Conservation (phyloP, 768 basidiomycete species). For the Phanerochaete carnosa region DNA sequence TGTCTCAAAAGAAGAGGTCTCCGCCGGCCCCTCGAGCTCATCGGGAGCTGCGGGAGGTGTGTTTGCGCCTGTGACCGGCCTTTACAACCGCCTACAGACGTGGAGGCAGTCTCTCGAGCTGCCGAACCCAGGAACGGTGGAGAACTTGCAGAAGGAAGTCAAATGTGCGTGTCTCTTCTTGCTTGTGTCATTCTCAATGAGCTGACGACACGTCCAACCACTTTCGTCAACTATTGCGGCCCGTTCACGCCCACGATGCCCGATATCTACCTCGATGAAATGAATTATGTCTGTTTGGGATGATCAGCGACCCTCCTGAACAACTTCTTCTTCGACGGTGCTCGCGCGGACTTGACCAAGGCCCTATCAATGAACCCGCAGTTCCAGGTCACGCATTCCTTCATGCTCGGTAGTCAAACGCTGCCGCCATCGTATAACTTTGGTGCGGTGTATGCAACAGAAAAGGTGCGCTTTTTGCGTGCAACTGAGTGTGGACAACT, state of each 20-base stretch:
- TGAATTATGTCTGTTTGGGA: not conserved
- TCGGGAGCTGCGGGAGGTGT: not conserved
- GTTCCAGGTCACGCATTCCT: constrained; percentile 98
- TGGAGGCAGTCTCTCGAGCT: constrained; percentile 83
- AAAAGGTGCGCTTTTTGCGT: constrained; percentile 47
- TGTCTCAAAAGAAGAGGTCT: constrained; percentile 5
- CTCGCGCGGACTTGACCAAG: constrained; percentile 93
- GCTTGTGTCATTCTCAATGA: not conserved
- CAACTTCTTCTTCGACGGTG: constrained; percentile 97
- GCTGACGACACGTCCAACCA: not conserved
- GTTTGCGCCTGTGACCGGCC: constrained; percentile 55
- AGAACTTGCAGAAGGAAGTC: constrained; percentile 91
- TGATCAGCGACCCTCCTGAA: constrained; percentile 79
- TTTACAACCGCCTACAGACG: constrained; percentile 69
- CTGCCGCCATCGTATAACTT: constrained; percentile 89
- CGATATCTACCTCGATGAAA: not conserved
- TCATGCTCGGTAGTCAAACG: constrained; percentile 86
- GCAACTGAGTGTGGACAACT: no score
- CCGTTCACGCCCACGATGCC: not conserved
- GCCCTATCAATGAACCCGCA: constrained; percentile 89
- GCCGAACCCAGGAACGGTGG: constrained; percentile 88
- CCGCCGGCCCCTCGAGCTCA: constrained; percentile 11
- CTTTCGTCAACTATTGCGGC: not conserved
- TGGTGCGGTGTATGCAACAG: constrained; percentile 87
- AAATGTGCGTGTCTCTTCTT: constrained; percentile 55